Evolutionary conservation across 2,329 filamentous ascomycete species (phyloP).

Genomic region (Fusarium siculi): DNA sequence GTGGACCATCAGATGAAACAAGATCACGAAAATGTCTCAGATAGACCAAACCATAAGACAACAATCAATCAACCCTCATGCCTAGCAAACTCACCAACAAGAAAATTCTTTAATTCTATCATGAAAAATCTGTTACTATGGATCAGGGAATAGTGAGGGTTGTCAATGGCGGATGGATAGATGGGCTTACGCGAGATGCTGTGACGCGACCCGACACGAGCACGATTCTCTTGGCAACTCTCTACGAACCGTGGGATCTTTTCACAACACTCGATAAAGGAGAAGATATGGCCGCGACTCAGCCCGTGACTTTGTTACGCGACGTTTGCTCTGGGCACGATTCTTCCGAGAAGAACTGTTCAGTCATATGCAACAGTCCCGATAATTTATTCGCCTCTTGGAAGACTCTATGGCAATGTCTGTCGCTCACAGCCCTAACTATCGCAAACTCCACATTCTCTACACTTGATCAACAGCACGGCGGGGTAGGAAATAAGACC

Average conservation of each 20-base stretch:
- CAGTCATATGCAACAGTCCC: not conserved
- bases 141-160: not conserved
- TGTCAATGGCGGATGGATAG: not conserved
- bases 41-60: too few relatives aligned
- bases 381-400: not conserved
- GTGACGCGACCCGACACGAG: slow-evolving; percentile 2
- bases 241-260: not conserved
- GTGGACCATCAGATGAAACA: not conserved
- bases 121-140: not conserved
- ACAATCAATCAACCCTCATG: too few relatives aligned
- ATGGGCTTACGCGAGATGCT: not conserved
- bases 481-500: fast-evolving
- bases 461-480: not conserved
- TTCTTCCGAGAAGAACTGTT: not conserved
- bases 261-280: not conserved
- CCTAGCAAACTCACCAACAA: not conserved
- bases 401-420: slow-evolving; percentile 13
- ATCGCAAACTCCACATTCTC: not conserved
- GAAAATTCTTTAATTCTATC: too few relatives aligned
- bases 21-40: not conserved
- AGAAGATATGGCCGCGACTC: fast-evolving
- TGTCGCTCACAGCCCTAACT: not conserved
- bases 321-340: not conserved
- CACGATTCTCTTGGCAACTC: not conserved
- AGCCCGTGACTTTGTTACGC: not conserved